Conservation (phyloP, 768 basidiomycete genomes). For the Tricholoma terreum region DNA sequence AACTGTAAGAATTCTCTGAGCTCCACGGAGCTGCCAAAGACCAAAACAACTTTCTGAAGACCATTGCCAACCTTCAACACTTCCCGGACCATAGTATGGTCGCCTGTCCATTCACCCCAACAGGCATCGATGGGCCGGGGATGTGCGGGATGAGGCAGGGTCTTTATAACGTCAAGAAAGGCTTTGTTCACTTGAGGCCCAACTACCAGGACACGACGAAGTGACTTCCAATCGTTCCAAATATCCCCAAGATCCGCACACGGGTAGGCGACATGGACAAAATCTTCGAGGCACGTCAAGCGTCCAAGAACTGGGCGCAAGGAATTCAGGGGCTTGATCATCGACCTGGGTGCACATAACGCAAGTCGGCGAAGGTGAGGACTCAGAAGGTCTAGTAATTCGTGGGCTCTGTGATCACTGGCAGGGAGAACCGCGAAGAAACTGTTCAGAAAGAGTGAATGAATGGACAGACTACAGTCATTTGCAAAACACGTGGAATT, state of each 20-base stretch:
- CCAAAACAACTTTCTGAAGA: not conserved
- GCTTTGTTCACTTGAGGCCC: conserved; percentile 9
- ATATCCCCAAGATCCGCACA: conserved; percentile 11
- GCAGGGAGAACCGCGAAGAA: not conserved
- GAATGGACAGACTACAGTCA: too few relatives aligned
- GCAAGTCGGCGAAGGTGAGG: conserved; percentile 12
- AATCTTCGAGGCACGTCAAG: conserved; percentile 12
- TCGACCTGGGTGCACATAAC: conserved; percentile 6
- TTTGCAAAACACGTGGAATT: too few relatives aligned
- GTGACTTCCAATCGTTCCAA: conserved; percentile 4
- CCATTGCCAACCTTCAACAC: not conserved
- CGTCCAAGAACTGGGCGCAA: conserved; percentile 7
- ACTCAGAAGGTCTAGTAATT: conserved; percentile 8
- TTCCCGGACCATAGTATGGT: not conserved
- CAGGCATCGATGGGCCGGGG: conserved; percentile 13
- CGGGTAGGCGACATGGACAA: conserved; percentile 11
- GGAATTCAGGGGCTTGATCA: conserved; percentile 4
- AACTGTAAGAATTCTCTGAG: not conserved
- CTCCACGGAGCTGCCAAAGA: not conserved
- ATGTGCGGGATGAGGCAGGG: conserved; percentile 9
- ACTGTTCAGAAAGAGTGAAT: conserved; percentile 2
- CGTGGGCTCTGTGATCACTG: conserved; percentile 1
- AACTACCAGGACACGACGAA: conserved; percentile 13
- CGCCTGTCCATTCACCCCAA: conserved; percentile 13
- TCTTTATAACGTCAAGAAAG: conserved; percentile 7